Evolutionary conservation across 2,329 filamentous ascomycete species (phyloP).

Genomic region (Fusarium sp.): DNA sequence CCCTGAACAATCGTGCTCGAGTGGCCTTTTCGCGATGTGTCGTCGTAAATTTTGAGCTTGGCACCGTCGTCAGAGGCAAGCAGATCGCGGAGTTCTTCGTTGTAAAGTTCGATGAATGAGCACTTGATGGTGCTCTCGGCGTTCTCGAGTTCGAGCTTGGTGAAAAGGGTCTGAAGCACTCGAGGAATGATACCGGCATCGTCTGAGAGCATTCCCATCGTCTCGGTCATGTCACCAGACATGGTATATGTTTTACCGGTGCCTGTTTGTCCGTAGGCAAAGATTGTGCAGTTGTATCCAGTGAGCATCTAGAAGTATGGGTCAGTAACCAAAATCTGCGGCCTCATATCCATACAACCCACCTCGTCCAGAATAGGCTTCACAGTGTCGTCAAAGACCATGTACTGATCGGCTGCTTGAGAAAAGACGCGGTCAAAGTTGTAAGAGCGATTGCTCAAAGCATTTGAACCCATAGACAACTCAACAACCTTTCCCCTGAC

Average conservation of each 20-base stretch:
- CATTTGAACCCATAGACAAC: slow-evolving; percentile 90
- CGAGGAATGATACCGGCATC: slow-evolving; percentile 95
- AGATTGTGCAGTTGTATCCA: slow-evolving; percentile 98
- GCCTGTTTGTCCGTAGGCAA: slow-evolving; percentile 97
- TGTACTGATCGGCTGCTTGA: slow-evolving; percentile 89
- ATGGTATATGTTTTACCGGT: slow-evolving; percentile 99
- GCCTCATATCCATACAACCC: slow-evolving; percentile 43
- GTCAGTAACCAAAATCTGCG: slow-evolving; percentile 9
- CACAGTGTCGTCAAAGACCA: slow-evolving; percentile 96
- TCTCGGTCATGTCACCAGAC: slow-evolving; percentile 96
- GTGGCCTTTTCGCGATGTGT: slow-evolving; percentile 86
- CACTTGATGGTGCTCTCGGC: slow-evolving; percentile 92
- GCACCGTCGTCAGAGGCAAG: slow-evolving; percentile 82
- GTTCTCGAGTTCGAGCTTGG: slow-evolving; percentile 81
- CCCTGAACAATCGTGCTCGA: slow-evolving; percentile 90
- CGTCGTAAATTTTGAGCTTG: slow-evolving; percentile 96
- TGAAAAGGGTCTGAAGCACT: slow-evolving; percentile 87
- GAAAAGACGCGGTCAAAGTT: slow-evolving; percentile 98
- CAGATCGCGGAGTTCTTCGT: slow-evolving; percentile 93
- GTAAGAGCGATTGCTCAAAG: slow-evolving; percentile 95
- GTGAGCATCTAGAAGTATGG: slow-evolving; percentile 78
- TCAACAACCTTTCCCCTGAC: slow-evolving; percentile 86
- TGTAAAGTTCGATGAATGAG: slow-evolving; percentile 98
- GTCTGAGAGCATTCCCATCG: slow-evolving; percentile 85
- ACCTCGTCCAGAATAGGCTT: slow-evolving; percentile 94